phyloP scores from a whole-genome alignment of 2,329 filamentous ascomycete species.

The Alternaria sp. region DNA sequence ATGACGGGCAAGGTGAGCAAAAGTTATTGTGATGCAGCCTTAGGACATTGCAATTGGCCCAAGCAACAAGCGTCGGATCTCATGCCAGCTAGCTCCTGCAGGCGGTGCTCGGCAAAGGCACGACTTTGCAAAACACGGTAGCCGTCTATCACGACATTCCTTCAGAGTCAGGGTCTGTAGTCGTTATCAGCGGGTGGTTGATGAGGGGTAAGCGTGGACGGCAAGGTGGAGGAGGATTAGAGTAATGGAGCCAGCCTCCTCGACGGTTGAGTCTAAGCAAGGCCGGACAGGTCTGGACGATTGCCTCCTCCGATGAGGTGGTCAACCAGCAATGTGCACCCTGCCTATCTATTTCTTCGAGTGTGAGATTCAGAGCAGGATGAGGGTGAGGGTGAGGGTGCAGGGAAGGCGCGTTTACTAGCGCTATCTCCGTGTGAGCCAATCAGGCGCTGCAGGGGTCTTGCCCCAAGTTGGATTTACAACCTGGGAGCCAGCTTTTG shows the following conservation, averaged over 20 bases:
- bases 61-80: slow-evolving; percentile 33
- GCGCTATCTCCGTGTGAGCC: slow-evolving; percentile 16
- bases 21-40: slow-evolving; percentile 25
- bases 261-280: neutral
- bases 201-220: neutral
- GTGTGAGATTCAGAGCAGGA: slow-evolving; percentile 24
- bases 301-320: neutral
- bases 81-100: slow-evolving; percentile 35
- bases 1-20: neutral
- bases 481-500: slow-evolving; percentile 7
- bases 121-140: slow-evolving; percentile 21
- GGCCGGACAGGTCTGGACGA: neutral
- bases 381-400: neutral
- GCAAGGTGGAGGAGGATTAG: neutral
- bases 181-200: neutral
- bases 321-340: neutral
- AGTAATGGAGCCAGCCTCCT: neutral
- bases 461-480: slow-evolving; percentile 11
- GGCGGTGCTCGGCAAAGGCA: slow-evolving; percentile 32
- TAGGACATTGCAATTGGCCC: slow-evolving; percentile 38
- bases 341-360: neutral
- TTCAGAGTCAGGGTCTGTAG: neutral
- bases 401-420: slow-evolving; percentile 20
- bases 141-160: slow-evolving; percentile 14
- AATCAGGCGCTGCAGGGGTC: slow-evolving; percentile 28